Evolutionary conservation across 2,329 filamentous ascomycete genomes (phyloP).

Genomic region (Sclerotinia minor): DNA sequence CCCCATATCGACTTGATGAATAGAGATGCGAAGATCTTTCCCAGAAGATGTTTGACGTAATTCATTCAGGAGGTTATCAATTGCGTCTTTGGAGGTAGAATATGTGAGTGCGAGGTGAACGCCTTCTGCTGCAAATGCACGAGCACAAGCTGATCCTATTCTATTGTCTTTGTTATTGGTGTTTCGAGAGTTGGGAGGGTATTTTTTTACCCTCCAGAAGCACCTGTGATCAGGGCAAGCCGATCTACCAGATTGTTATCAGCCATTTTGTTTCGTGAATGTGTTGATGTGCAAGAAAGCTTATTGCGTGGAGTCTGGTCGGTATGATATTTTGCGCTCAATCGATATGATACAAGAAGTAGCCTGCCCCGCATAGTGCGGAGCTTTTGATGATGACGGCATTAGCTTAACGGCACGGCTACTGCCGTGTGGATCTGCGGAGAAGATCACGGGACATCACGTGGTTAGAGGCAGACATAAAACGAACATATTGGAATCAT

Average conservation of each 20-base stretch:
- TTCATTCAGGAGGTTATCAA: conserved; percentile 46
- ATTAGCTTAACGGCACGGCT: no score
- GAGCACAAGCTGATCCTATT: conserved; percentile 61
- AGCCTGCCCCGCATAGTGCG: background rate
- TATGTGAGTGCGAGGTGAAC: conserved; percentile 61
- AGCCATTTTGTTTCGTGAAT: conserved; percentile 13
- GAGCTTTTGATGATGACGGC: background rate
- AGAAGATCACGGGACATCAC: no score
- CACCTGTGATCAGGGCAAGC: conserved; percentile 60
- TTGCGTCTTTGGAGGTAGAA: conserved; percentile 48
- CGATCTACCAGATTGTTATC: conserved; percentile 52
- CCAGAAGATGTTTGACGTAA: conserved; percentile 42
- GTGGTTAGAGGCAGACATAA: no score
- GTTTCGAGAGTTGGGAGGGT: background rate
- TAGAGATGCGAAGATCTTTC: conserved; percentile 47
- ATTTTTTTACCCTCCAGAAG: conserved; percentile 56
- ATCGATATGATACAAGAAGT: background rate
- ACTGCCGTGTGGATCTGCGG: no score
- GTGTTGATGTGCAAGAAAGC: background rate
- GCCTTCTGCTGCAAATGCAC: conserved; percentile 53
- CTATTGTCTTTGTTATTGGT: conserved; percentile 43
- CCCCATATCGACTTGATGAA: conserved; percentile 60
- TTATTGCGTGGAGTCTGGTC: background rate
- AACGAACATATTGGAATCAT: no score
- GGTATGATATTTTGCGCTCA: background rate